phyloP scores from a whole-genome alignment of 108 stramenopile species.

The Nitzschia palea region DNA sequence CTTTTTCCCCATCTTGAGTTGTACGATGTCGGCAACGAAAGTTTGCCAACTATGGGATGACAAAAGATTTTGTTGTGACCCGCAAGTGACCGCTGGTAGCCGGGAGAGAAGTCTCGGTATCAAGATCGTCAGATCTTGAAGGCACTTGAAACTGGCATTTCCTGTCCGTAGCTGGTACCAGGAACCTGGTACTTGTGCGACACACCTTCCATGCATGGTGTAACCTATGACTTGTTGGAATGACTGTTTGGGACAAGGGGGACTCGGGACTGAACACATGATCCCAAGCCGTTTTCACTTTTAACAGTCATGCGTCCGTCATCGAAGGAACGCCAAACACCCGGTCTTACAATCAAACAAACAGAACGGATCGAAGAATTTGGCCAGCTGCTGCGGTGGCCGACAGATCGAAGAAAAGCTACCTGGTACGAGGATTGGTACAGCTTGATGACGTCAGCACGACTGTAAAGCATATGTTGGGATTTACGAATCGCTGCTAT shows the following conservation, averaged over 20 bases:
- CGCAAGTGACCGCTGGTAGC: slow-evolving; percentile 9
- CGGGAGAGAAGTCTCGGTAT: not conserved
- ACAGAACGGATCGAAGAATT: no score
- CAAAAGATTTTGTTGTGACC: slow-evolving; percentile 12
- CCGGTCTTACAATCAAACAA: no score
- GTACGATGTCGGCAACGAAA: slow-evolving; percentile 4
- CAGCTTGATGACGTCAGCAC: no score
- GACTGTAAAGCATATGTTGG: no score
- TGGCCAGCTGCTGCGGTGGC: no score
- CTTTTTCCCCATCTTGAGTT: slow-evolving; percentile 28
- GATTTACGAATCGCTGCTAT: no score
- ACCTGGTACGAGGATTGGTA: no score
- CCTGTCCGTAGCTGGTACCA: not conserved
- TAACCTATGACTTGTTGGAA: not conserved
- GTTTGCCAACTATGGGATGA: not conserved
- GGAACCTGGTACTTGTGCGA: not conserved
- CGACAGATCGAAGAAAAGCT: no score
- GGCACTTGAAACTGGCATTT: slow-evolving; percentile 19
- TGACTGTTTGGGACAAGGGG: not conserved
- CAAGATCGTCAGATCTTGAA: slow-evolving; percentile 21
- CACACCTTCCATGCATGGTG: not conserved
- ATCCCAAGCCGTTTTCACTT: no score
- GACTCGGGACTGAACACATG: no score
- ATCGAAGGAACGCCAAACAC: no score
- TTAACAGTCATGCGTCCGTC: no score